phyloP scores from a whole-genome alignment of 805 yeast species.

The Novakomyces olei region DNA sequence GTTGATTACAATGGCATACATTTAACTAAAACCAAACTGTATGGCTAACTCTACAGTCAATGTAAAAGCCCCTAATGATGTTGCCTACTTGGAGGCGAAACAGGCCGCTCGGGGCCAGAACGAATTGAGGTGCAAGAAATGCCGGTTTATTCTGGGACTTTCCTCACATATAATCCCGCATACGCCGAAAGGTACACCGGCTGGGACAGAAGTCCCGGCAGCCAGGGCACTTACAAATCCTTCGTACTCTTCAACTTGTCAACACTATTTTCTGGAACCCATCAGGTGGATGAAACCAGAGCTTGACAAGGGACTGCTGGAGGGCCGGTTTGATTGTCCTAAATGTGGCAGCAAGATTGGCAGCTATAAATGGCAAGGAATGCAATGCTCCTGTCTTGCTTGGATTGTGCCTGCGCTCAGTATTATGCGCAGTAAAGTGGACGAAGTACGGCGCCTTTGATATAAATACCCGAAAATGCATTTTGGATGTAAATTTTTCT shows the following conservation, averaged over 20 bases:
- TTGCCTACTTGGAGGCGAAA: neutral
- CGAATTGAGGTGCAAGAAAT: slow-evolving; percentile 51
- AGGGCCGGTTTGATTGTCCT: slow-evolving; percentile 73
- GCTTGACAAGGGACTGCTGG: slow-evolving; percentile 48
- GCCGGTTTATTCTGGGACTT: slow-evolving; percentile 44
- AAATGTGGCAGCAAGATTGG: slow-evolving; percentile 73
- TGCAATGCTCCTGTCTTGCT: slow-evolving; percentile 79
- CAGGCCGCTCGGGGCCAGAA: slow-evolving; percentile 7
- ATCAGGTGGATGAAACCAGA: slow-evolving; percentile 78
- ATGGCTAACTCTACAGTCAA: no score
- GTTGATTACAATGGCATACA: no score
- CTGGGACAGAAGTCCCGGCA: neutral
- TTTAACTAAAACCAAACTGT: no score
- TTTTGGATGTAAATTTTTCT: no score
- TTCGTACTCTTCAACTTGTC: no score
- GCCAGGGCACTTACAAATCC: slow-evolving; percentile 2
- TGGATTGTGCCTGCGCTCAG: slow-evolving; percentile 91
- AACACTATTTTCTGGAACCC: slow-evolving; percentile 78
- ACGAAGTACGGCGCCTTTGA: slow-evolving; percentile 23
- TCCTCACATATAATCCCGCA: slow-evolving; percentile 48
- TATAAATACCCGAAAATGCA: no score
- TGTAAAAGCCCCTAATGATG: neutral
- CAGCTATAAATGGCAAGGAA: slow-evolving; percentile 84
- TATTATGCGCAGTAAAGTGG: slow-evolving; percentile 60
- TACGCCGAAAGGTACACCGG: slow-evolving; percentile 4